Conservation (phyloP, 441 rosid species). For the Bruguiera hainesii region DNA sequence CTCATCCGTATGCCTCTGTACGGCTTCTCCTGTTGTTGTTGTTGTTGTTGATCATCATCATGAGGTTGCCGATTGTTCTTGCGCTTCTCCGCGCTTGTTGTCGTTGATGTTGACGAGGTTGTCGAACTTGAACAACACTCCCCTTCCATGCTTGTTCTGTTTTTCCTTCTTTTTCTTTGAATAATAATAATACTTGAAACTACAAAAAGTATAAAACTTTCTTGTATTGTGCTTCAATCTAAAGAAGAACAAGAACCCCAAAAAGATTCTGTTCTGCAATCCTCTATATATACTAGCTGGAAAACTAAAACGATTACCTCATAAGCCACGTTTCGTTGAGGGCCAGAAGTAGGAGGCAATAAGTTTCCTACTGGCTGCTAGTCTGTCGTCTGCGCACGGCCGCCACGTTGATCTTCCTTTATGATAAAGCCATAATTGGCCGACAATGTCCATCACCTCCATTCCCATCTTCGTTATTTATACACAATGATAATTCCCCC, state of each 20-base stretch:
- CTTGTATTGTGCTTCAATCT: no score
- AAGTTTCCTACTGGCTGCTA: conserved; percentile 50
- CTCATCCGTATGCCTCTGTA: conserved; percentile 88
- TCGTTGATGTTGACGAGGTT: conserved; percentile 19
- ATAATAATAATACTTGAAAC: background rate
- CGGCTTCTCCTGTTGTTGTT: conserved; percentile 53
- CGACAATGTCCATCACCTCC: conserved; percentile 51
- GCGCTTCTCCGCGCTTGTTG: conserved; percentile 27
- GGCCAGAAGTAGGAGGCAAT: conserved; percentile 8
- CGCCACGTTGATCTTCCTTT: conserved; percentile 53
- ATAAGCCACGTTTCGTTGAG: background rate
- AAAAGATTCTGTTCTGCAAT: conserved; percentile 9
- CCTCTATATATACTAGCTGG: background rate
- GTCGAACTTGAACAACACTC: conserved; percentile 21
- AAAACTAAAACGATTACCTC: conserved; percentile 20
- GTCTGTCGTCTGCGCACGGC: conserved; percentile 46
- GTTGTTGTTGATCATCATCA: background rate
- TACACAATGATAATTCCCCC: no score
- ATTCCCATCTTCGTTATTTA: background rate
- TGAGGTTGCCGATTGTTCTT: conserved; percentile 18
- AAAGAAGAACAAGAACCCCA: background rate
- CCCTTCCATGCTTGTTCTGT: conserved; percentile 28
- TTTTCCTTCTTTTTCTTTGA: background rate
- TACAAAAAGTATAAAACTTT: background rate
- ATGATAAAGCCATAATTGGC: conserved; percentile 46